A percentile compares a stretch with the other conserved stretches of the same genome.
These are phyloP conservation scores for Orychophragmus violaceus DNA, from an alignment of 345 rosid species.

Conservation along the genomic window DNA sequence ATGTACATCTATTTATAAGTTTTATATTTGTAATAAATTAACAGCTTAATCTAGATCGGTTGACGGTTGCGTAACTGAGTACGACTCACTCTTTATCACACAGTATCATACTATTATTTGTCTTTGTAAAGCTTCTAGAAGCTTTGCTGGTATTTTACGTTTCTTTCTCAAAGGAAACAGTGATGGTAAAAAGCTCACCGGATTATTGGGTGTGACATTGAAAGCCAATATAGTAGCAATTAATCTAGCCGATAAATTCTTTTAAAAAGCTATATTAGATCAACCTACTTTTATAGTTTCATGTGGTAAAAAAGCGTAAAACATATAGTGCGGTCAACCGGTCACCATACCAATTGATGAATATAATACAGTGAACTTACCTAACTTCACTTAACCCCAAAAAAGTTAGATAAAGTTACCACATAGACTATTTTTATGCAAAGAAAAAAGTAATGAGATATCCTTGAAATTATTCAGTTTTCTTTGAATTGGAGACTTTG, in stretches of 20 bases:
- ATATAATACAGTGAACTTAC: not conserved
- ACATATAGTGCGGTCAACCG: not conserved
- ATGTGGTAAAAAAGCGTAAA: not conserved
- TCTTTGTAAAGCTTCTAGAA: no score
- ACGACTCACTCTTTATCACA: not conserved
- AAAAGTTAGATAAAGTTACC: not conserved
- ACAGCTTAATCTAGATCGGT: conserved; percentile 4
- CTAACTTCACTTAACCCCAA: not conserved
- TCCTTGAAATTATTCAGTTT: not conserved
- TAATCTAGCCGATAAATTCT: no score
- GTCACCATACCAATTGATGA: not conserved
- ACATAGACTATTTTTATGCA: not conserved
- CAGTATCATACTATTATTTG: not conserved
- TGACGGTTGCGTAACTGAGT: conserved; percentile 15
- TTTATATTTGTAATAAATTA: not conserved
- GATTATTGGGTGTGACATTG: no score
- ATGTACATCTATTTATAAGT: not conserved
- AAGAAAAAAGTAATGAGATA: not conserved
- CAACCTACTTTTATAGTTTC: no score
- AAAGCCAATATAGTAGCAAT: no score
- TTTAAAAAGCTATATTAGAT: no score
- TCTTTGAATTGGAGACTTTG: not conserved
- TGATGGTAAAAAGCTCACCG: not conserved
- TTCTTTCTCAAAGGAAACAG: not conserved
- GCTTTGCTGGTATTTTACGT: not conserved